Conservation (phyloP, 768 basidiomycete genomes). For the Strobilomyces dryophilus region DNA sequence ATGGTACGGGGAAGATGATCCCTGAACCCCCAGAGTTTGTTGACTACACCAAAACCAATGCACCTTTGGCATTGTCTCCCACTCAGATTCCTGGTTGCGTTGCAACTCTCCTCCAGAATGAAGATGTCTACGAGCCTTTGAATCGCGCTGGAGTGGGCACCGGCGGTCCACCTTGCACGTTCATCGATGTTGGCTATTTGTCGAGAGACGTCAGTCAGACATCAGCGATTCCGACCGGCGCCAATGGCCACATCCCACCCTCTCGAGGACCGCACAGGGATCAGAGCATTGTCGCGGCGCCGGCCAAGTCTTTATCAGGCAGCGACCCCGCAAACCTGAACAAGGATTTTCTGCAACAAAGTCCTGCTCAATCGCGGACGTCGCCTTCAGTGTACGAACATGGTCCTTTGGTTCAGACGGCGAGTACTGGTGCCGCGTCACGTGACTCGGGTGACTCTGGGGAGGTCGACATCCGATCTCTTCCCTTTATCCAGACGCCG, state of each 20-base stretch:
- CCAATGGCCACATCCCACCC: conserved; percentile 30
- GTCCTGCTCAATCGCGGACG: conserved; percentile 27
- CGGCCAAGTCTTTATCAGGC: conserved; percentile 34
- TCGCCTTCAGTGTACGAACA: conserved; percentile 37
- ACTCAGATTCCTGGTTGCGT: conserved; percentile 42
- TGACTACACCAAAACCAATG: conserved; percentile 68
- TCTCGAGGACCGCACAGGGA: conserved; percentile 23
- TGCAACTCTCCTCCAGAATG: conserved; percentile 32
- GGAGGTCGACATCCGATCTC: conserved; percentile 71
- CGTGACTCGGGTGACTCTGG: conserved; percentile 75
- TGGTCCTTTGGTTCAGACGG: conserved; percentile 51
- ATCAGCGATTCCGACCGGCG: conserved; percentile 20
- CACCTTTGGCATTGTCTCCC: conserved; percentile 42
- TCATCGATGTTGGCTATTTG: conserved; percentile 28
- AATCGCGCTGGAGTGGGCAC: conserved; percentile 66
- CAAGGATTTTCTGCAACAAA: conserved; percentile 57
- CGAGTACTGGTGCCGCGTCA: neutral
- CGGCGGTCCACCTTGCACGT: conserved; percentile 41
- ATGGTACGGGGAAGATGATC: conserved; percentile 84
- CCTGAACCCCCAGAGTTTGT: conserved; percentile 86
- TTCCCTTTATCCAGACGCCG: conserved; percentile 46
- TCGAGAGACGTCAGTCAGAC: conserved; percentile 31
- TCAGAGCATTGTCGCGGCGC: conserved; percentile 19
- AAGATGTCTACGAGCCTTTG: conserved; percentile 49
- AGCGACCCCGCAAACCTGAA: conserved; percentile 55